These are phyloP conservation scores for Colletotrichum lini DNA, from an alignment of 2,329 filamentous ascomycete species.

Conservation along the genomic window DNA sequence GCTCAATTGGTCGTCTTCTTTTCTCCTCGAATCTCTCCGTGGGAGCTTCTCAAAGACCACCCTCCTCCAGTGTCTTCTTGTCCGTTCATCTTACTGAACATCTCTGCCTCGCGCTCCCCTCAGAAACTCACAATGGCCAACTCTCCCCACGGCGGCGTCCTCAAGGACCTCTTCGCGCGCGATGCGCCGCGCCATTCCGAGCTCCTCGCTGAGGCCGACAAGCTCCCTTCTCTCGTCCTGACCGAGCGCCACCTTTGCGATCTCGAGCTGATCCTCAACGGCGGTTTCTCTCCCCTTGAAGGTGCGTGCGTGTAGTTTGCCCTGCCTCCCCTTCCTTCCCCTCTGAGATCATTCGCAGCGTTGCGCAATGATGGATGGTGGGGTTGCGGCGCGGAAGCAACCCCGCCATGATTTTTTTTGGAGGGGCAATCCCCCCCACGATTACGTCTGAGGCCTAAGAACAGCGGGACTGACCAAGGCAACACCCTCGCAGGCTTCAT, in stretches of 20 bases:
- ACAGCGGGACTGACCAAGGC: constrained; percentile 32
- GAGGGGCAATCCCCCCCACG: constrained; percentile 34
- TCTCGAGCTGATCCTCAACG: constrained; percentile 96
- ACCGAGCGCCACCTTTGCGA: constrained; percentile 97
- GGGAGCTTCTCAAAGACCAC: constrained; percentile 9
- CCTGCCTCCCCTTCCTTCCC: background rate
- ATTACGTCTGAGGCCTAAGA: constrained; percentile 29
- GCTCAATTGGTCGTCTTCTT: constrained; percentile 34
- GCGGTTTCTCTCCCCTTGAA: constrained; percentile 97
- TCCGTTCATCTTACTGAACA: background rate
- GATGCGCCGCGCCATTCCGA: constrained; percentile 87
- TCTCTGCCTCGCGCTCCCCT: background rate
- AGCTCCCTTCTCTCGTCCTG: constrained; percentile 85
- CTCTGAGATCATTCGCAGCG: constrained; percentile 11
- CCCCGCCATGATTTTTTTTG: constrained; percentile 38
- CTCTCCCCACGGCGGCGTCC: constrained; percentile 88
- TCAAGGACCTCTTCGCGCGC: constrained; percentile 97
- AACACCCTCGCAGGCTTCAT: constrained; percentile 81
- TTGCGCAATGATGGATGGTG: constrained; percentile 38
- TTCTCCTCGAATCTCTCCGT: constrained; percentile 15
- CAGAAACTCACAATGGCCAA: constrained; percentile 71
- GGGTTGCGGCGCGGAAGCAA: constrained; percentile 39
- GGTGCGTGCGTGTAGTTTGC: constrained; percentile 68
- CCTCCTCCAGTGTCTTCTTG: background rate
- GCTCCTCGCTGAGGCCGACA: constrained; percentile 88